Evolutionary conservation across 768 basidiomycete species (phyloP).

Genomic region (Butyriboletus loyo): DNA sequence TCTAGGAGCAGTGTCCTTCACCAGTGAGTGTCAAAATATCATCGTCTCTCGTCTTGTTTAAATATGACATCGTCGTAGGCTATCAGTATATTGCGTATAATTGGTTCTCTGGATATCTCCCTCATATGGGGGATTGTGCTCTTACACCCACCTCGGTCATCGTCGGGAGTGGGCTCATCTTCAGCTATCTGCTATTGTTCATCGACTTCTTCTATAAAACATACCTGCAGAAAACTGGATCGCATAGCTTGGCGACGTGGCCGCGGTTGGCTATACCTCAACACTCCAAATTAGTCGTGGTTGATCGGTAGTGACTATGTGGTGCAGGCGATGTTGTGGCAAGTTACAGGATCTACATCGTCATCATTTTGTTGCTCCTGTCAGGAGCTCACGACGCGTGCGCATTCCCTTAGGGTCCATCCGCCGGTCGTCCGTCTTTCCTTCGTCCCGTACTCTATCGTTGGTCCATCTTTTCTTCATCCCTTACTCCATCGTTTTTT

Average conservation of each 20-base stretch:
- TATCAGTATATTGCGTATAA: slow-evolving; percentile 21
- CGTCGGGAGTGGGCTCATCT: slow-evolving; percentile 8
- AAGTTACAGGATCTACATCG: not conserved
- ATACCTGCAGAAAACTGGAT: slow-evolving; percentile 5
- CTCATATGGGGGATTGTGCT: slow-evolving; percentile 15
- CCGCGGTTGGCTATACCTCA: not conserved
- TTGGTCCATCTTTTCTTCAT: no score
- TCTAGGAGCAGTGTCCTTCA: slow-evolving; percentile 6
- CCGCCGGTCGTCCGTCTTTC: no score
- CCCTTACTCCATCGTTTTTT: no score
- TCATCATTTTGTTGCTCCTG: no score
- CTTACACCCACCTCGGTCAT: slow-evolving; percentile 16
- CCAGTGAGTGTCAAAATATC: slow-evolving; percentile 4
- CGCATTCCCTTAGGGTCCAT: no score
- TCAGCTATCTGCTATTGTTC: slow-evolving; percentile 21
- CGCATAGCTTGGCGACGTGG: not conserved
- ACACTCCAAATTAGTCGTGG: not conserved
- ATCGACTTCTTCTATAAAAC: slow-evolving; percentile 22
- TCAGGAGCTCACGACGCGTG: no score
- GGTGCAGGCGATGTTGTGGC: not conserved
- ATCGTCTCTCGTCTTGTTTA: not conserved
- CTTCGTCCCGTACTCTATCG: no score
- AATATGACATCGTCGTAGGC: not conserved
- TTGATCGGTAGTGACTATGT: not conserved
- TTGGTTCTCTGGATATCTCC: slow-evolving; percentile 15